These are phyloP conservation scores for Zygosaccharomyces sapae DNA, from an alignment of 1,139 yeast species.

Conservation along the genomic window DNA sequence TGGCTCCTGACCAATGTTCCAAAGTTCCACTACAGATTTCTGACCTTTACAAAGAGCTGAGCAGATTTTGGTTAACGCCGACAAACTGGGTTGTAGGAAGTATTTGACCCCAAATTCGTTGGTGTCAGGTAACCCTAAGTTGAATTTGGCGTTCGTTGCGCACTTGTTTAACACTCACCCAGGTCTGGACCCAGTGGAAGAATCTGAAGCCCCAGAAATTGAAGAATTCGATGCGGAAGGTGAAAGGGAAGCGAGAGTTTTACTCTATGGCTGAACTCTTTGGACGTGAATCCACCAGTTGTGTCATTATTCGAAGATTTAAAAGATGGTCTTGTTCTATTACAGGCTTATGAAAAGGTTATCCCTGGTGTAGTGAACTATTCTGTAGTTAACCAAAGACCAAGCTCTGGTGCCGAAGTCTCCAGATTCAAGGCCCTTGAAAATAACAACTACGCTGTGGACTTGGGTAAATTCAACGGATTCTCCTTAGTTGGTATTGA, in stretches of 20 bases:
- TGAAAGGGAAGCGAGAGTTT: conserved; percentile 98
- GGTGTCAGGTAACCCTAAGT: conserved; percentile 94
- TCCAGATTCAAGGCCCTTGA: conserved; percentile 93
- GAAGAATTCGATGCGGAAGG: conserved; percentile 98
- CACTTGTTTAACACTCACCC: conserved; percentile 95
- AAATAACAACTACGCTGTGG: conserved; percentile 94
- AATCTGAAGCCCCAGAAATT: conserved; percentile 80
- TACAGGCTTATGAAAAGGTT: conserved; percentile 94
- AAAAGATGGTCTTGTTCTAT: conserved; percentile 82
- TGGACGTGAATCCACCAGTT: conserved; percentile 94
- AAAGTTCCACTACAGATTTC: conserved; percentile 71
- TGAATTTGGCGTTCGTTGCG: conserved; percentile 95
- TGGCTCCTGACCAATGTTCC: conserved; percentile 81
- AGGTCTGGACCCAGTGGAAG: conserved; percentile 93
- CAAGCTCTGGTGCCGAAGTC: conserved; percentile 64
- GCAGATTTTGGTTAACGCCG: conserved; percentile 79
- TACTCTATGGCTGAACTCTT: conserved; percentile 93
- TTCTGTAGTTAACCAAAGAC: conserved; percentile 78
- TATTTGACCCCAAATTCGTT: conserved; percentile 89
- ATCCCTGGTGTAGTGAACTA: conserved; percentile 86
- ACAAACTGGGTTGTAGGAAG: conserved; percentile 85
- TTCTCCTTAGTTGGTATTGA: conserved; percentile 96
- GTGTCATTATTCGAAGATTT: conserved; percentile 89
- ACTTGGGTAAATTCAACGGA: conserved; percentile 85
- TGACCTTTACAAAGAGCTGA: conserved; percentile 82